These are phyloP conservation scores for Porogramme epimiltina DNA, from an alignment of 1,284 basidiomycete genomes.

Conservation along the genomic window DNA sequence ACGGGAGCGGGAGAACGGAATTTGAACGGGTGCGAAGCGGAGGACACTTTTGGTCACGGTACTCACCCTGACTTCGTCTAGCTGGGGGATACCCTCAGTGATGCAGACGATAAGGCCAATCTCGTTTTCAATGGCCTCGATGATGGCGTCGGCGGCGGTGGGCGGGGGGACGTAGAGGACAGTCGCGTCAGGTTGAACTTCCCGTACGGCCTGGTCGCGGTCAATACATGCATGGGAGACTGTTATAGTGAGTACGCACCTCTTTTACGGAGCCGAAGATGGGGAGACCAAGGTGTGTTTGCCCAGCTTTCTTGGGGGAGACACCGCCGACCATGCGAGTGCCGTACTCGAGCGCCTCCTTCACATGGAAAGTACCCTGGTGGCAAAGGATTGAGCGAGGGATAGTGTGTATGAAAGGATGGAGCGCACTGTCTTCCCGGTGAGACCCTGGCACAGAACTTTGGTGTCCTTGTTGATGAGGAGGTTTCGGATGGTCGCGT, in stretches of 20 bases:
- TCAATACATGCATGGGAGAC: slow-evolving; percentile 1
- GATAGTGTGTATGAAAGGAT: background rate
- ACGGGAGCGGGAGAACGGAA: no score
- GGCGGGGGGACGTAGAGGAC: slow-evolving; percentile 97
- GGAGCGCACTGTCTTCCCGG: slow-evolving; percentile 89
- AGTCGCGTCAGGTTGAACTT: slow-evolving; percentile 86
- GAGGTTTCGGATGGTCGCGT: slow-evolving; percentile 90
- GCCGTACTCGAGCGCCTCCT: slow-evolving; percentile 92
- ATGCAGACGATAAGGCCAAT: slow-evolving; percentile 96
- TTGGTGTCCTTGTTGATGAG: slow-evolving; percentile 94
- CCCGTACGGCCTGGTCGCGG: slow-evolving; percentile 72
- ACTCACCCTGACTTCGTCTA: slow-evolving; percentile 88
- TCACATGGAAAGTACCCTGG: slow-evolving; percentile 96
- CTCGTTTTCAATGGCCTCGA: slow-evolving; percentile 97
- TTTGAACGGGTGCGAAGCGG: no score
- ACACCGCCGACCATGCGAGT: slow-evolving; percentile 98
- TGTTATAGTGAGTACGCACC: slow-evolving; percentile 45
- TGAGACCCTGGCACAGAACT: slow-evolving; percentile 93
- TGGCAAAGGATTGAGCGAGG: slow-evolving; percentile 4
- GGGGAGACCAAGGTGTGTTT: slow-evolving; percentile 93
- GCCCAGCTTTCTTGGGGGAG: slow-evolving; percentile 96
- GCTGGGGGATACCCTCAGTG: slow-evolving; percentile 96
- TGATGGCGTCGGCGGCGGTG: slow-evolving; percentile 90
- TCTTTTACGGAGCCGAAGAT: slow-evolving; percentile 94
- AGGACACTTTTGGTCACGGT: background rate